Evolutionary conservation across 345 rosid species (phyloP), one percentile per base, ranked within the genome.

Genomic region (Eucalyptus fibrosa): DNA sequence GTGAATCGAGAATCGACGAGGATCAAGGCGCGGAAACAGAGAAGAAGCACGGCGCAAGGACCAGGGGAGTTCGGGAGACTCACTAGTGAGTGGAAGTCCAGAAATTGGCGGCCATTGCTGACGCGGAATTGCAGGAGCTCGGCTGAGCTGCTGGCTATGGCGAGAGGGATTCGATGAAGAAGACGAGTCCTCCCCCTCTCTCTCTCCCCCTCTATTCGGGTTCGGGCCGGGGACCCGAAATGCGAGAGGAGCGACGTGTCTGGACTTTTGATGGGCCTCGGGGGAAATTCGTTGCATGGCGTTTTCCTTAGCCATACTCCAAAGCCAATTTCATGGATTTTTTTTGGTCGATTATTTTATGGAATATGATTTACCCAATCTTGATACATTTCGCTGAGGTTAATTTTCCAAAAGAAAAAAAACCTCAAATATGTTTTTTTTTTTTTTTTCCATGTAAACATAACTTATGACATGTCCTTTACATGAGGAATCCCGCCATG

Each of bases 51-150:
- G 1, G 2, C 83, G 47, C 47, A 23, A 13, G 47, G 1, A 42
- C 2, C 47, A 40, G 83, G 82, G 82, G 32, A 86, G 77, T 86
- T 88, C 62, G 56, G 49, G 81, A 83, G 34, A 89, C 90, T 93
- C 92, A 96, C 99, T 82, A 92, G 92, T 96, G 99, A 81, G 99
- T 91, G 81, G 99, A 96, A 80, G 97, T 94, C 99, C 99, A 97
- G 94, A 97, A 97, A 94, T 97, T 97, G 80, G 99, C 95, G 37
- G 99, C 97, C 99, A 97, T 96, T 18, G 26, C 81, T 91, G 60
- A 59, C 45, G 5, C 59, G 10, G 19, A 23, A n/a, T 69, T 28
- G 88, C 37, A 53, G 88, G 67, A 53, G 62, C 67, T 53, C 34
- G 23, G 51, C 62, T 37, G 44, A 34, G 80, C 80, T 32, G 21